Percentiles rank a stretch among this genome's conserved stretches.
Evolutionary conservation across 2,329 filamentous ascomycete genomes (phyloP).

Genomic region (Rutstroemia sp.): DNA sequence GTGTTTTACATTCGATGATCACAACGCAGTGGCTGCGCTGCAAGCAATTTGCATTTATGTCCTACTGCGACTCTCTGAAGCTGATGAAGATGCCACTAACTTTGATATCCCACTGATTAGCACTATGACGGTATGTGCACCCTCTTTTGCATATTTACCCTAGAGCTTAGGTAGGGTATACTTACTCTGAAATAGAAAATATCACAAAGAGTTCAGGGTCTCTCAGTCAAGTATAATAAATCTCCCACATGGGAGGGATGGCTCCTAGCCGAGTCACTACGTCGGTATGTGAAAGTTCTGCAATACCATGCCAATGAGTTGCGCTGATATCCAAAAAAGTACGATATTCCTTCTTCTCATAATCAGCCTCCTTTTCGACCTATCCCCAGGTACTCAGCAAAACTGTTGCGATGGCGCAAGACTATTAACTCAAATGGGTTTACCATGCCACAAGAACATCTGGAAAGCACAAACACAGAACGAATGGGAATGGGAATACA

Average conservation of each 20-base stretch:
- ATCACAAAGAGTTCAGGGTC: neutral
- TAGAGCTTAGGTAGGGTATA: neutral
- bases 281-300: slow-evolving; percentile 9
- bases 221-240: neutral
- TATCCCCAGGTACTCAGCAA: neutral
- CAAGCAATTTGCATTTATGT: slow-evolving; percentile 17
- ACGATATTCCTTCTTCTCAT: slow-evolving; percentile 14
- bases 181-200: neutral
- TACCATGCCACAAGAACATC: slow-evolving; percentile 12
- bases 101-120: slow-evolving; percentile 15
- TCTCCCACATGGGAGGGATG: slow-evolving; percentile 11
- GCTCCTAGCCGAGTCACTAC: slow-evolving; percentile 13
- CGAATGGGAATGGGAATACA: slow-evolving; percentile 13
- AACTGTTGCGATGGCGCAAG: slow-evolving; percentile 8
- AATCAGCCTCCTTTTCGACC: slow-evolving; percentile 13
- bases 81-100: slow-evolving; percentile 10
- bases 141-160: neutral
- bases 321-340: neutral
- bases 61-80: slow-evolving; percentile 14
- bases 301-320: neutral
- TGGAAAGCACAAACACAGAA: slow-evolving; percentile 11
- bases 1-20: slow-evolving; percentile 6
- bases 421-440: neutral
- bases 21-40: slow-evolving; percentile 14
- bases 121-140: slow-evolving; percentile 13